Base-by-base conservation (phyloP, 1,139 yeast genomes). In the Saccharomyces hybrid region DNA sequence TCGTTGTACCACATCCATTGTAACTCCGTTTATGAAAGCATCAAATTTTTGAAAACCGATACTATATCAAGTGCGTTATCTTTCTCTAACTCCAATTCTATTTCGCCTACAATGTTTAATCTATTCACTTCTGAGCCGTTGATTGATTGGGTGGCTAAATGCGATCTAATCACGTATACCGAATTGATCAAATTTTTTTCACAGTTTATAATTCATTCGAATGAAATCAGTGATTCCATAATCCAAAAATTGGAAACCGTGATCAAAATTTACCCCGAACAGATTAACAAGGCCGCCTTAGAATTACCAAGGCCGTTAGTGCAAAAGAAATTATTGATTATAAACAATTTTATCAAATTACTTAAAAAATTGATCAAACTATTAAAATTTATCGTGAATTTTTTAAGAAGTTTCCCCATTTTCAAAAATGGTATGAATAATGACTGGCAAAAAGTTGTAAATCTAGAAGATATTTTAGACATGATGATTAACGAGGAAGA, bases 61-160 rank as follows among this genome's bases (percentile, higher is more conserved):
- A 80, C 79, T 61, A 71, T 88, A 46, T 77, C 83, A 55, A 72
- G 78, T 13, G 71, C 79, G 16, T 71, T 85, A 53, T 66, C 74
- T 13, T 73, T 79, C 11, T 85, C 86, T 66, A 76, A 77, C 46
- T 57, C 61, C 53, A 75, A 82, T 11, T 75, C 81, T 1, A 73
- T 86, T 53, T 80, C 90, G 0, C 73, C 80, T 0, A 86, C 88
- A 0, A 85, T 83, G 7, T 78, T 78, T 63, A 80, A 79, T 59
- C 71, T 87, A 20, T 78, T 83, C 57, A 72, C 74, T 14, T 70
- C 77, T n/a, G 78, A 78, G 11, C 63, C 69, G 3, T 65, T 83
- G 3, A 64, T 74, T 1, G 76, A 76, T n/a, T 86, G 95, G 93
- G 76, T 85, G 11, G 65, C 76, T 47, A 71, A 75, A 41, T 84